A percentile compares a stretch with the other conserved stretches of the same genome.
Evolutionary conservation across 108 stramenopile genomes (phyloP).

Genomic region (Conticribra weissflogii): DNA sequence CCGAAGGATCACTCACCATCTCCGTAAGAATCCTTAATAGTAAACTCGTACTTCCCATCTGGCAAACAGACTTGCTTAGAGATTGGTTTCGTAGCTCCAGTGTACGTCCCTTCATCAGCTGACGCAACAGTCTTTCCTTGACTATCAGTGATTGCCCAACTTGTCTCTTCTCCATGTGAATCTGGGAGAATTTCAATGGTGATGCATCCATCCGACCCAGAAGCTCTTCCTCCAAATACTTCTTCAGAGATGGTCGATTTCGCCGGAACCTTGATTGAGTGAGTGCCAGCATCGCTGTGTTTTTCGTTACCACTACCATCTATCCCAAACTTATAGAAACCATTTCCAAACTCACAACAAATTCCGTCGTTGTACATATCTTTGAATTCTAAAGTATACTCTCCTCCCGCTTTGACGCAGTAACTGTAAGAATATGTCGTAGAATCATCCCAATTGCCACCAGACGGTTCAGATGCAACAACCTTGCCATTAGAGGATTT

Average conservation of each 20-base stretch:
- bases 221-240: neutral
- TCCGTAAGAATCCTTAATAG: neutral
- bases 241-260: neutral
- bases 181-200: neutral
- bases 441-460: neutral
- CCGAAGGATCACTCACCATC: neutral
- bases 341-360: neutral
- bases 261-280: neutral
- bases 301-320: neutral
- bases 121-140: neutral
- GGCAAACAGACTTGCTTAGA: neutral
- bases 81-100: neutral
- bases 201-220: neutral
- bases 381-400: neutral
- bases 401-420: neutral
- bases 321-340: neutral
- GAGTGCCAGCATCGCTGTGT: neutral
- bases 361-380: neutral
- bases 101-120: neutral
- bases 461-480: neutral
- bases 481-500: neutral
- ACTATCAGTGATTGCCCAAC: neutral
- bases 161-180: neutral
- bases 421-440: neutral
- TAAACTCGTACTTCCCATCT: neutral